Conservation (phyloP, 2,329 filamentous ascomycete species). For the Aureobasidium vineae region DNA sequence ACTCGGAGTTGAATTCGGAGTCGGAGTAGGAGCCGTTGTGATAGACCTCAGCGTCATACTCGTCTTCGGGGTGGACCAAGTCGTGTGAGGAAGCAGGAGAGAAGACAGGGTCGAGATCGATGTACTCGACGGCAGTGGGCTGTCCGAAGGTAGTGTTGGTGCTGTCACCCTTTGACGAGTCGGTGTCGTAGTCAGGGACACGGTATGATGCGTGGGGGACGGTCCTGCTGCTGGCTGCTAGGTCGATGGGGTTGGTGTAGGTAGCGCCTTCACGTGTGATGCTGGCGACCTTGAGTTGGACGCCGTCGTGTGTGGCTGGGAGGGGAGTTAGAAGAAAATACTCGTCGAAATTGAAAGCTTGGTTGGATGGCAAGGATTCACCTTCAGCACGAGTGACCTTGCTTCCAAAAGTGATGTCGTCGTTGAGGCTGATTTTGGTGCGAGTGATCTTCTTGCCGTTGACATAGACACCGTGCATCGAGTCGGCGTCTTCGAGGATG, state of each 20-base stretch:
- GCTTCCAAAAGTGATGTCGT: conserved; percentile 38
- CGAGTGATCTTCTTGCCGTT: conserved; percentile 33
- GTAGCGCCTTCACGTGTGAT: neutral
- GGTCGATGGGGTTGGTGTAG: neutral
- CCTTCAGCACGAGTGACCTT: conserved; percentile 29
- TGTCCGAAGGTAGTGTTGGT: neutral
- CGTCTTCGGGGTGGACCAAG: neutral
- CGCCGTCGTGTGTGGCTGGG: conserved; percentile 18
- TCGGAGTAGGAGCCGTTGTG: neutral
- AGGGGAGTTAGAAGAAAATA: conserved; percentile 21
- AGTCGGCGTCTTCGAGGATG: conserved; percentile 36
- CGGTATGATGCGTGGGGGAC: neutral
- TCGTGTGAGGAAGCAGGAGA: neutral
- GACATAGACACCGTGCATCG: conserved; percentile 40
- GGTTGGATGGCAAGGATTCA: neutral
- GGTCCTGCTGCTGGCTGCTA: neutral
- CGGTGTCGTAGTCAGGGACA: conserved; percentile 17
- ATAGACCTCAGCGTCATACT: neutral
- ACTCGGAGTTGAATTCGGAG: neutral
- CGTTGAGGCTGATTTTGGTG: conserved; percentile 31
- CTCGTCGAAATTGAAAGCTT: conserved; percentile 24
- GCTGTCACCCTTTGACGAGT: neutral
- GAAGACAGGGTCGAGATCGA: neutral
- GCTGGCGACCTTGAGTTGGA: neutral
- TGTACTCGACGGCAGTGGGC: neutral